These are phyloP conservation scores for Tetrastigma voinierianum DNA, from an alignment of 164 flowering plant species.

Conservation along the genomic window DNA sequence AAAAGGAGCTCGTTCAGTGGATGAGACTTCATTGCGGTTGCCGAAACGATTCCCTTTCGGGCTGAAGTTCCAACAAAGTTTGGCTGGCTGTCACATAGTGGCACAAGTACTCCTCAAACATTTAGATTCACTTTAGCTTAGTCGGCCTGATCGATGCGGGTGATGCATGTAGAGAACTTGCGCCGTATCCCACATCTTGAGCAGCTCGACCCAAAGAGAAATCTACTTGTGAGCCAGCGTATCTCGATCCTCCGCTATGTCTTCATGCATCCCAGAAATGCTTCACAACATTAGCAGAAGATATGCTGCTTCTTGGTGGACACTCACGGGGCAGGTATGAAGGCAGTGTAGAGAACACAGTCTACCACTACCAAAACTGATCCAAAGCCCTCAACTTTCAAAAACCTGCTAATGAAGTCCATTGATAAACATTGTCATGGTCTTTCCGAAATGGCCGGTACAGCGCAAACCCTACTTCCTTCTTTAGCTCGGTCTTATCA, in stretches of 20 bases:
- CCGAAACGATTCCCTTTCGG: too few relatives aligned
- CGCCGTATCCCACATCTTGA: constrained; percentile 1
- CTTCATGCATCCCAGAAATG: constrained; percentile 6
- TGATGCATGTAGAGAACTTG: constrained; percentile 14
- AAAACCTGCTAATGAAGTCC: not conserved
- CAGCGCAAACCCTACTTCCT: too few relatives aligned
- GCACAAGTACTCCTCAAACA: constrained; percentile 15
- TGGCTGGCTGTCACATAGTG: constrained; percentile 12
- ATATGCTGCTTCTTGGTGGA: too few relatives aligned
- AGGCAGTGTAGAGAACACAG: not conserved
- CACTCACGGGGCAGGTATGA: too few relatives aligned
- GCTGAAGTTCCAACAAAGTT: not conserved
- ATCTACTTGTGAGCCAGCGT: not conserved
- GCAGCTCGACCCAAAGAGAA: constrained; percentile 4
- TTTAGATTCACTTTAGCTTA: constrained; percentile 1
- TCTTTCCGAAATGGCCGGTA: too few relatives aligned
- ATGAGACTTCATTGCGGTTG: too few relatives aligned
- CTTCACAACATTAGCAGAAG: too few relatives aligned
- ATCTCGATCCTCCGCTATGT: constrained; percentile 6
- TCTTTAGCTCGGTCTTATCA: too few relatives aligned
- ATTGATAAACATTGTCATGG: too few relatives aligned
- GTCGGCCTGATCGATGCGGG: constrained; percentile 10
- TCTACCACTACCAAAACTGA: not conserved
- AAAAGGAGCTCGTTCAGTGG: too few relatives aligned
- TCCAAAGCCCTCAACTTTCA: not conserved